phyloP scores from a whole-genome alignment of 768 basidiomycete genomes.

The Cystobasidium onofrii region DNA sequence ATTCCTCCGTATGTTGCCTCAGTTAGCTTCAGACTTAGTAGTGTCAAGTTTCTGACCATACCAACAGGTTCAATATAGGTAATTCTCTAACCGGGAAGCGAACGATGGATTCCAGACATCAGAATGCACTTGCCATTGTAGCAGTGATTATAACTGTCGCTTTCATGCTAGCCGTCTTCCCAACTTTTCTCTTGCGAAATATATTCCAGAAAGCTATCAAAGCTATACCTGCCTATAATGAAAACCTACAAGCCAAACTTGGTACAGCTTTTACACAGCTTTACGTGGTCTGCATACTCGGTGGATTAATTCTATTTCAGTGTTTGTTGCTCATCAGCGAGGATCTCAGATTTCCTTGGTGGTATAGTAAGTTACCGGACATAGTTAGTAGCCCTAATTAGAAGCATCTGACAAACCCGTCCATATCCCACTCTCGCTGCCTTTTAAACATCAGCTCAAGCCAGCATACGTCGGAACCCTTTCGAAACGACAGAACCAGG shows the following conservation, averaged over 20 bases:
- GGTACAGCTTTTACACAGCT: slow-evolving; percentile 24
- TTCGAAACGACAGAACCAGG: slow-evolving; percentile 5
- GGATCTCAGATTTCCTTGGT: slow-evolving; percentile 24
- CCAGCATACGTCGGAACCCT: background rate
- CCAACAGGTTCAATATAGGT: background rate
- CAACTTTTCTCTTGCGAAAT: slow-evolving; percentile 5
- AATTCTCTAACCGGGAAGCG: background rate
- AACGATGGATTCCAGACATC: background rate
- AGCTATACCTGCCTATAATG: slow-evolving; percentile 15
- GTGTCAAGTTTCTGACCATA: background rate
- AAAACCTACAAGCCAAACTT: background rate
- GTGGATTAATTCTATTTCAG: background rate
- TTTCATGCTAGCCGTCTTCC: background rate
- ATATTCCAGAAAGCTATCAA: background rate
- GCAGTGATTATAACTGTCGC: background rate
- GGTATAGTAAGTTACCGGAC: background rate
- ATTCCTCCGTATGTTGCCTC: background rate
- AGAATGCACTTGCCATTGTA: background rate
- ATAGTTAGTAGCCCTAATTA: too few species aligned
- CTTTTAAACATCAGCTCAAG: background rate
- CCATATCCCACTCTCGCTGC: background rate
- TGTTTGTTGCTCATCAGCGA: slow-evolving; percentile 8
- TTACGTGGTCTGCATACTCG: slow-evolving; percentile 6
- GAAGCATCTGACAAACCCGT: background rate
- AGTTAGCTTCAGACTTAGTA: too few species aligned